These are phyloP conservation scores for Ramaria rubella DNA, from an alignment of 768 basidiomycete species.

Conservation along the genomic window DNA sequence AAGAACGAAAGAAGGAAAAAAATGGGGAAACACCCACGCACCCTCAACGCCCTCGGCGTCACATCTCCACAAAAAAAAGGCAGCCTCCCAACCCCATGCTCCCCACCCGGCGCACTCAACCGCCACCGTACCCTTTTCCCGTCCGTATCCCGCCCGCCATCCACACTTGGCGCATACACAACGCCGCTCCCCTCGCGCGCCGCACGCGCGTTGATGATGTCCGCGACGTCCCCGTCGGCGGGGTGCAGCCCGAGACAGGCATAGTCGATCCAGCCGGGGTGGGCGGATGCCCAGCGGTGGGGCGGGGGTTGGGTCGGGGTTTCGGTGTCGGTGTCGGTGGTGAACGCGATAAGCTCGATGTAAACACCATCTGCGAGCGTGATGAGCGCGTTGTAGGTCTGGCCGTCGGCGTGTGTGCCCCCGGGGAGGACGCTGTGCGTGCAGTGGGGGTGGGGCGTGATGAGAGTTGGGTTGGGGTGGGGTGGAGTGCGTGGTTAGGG, in stretches of 20 bases:
- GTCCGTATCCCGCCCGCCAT: slow-evolving; percentile 54
- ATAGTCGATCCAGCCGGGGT: slow-evolving; percentile 59
- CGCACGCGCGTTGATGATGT: slow-evolving; percentile 49
- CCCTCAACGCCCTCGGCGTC: slow-evolving; percentile 53
- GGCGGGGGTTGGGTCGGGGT: slow-evolving; percentile 41
- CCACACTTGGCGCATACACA: slow-evolving; percentile 38
- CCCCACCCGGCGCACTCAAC: slow-evolving; percentile 38
- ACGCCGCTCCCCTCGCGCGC: slow-evolving; percentile 31
- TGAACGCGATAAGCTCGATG: slow-evolving; percentile 66
- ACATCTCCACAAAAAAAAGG: slow-evolving; percentile 77
- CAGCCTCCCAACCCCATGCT: slow-evolving; percentile 24
- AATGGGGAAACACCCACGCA: too few relatives aligned
- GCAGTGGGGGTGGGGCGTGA: too few relatives aligned
- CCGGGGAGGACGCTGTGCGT: slow-evolving; percentile 54
- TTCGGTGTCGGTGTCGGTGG: too few relatives aligned
- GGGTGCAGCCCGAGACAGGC: slow-evolving; percentile 52
- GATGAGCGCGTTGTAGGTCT: slow-evolving; percentile 60
- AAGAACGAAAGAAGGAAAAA: too few relatives aligned
- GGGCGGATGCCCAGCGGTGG: slow-evolving; percentile 48
- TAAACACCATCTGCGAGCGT: slow-evolving; percentile 57
- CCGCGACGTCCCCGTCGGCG: slow-evolving; percentile 31
- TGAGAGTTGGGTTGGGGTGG: background rate
- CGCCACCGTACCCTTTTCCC: slow-evolving; percentile 55
- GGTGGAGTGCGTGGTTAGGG: background rate
- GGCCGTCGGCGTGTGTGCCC: slow-evolving; percentile 56